Evolutionary conservation across 345 rosid genomes (phyloP).

Genomic region (Eucalyptus regnans): DNA sequence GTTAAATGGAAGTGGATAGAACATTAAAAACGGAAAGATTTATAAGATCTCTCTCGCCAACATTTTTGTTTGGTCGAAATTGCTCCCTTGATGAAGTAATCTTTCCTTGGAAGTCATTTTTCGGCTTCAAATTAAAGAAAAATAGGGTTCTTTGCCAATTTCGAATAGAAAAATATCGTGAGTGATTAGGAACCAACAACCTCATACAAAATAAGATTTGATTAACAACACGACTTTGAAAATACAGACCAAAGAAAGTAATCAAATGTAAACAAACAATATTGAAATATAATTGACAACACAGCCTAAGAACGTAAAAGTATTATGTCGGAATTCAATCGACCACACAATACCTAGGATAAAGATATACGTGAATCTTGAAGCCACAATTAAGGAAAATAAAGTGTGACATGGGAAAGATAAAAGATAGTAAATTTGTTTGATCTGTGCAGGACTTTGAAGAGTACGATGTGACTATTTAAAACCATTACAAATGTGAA

Average conservation of each 20-base stretch:
- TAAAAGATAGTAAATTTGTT: no score
- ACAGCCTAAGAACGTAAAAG: accelerated
- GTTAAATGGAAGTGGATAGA: neutral
- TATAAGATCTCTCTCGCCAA: neutral
- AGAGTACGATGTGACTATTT: neutral
- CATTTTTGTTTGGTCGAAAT: neutral
- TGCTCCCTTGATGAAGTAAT: neutral
- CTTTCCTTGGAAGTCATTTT: neutral
- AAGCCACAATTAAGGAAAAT: neutral
- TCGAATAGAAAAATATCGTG: no score
- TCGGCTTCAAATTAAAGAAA: neutral
- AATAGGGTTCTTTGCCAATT: neutral
- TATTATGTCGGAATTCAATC: neutral
- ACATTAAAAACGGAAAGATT: neutral
- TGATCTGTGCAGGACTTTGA: no score
- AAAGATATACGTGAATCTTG: neutral
- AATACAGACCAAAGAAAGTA: neutral
- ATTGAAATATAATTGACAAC: no score
- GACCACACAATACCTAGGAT: neutral
- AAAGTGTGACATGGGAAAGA: neutral
- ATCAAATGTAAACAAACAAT: neutral
- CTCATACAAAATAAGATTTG: neutral
- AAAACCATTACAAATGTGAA: no score
- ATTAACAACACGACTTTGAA: neutral
- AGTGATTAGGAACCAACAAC: neutral